phyloP scores from a whole-genome alignment of 2,329 filamentous ascomycete species.

The Trichocomaceae sp. region DNA sequence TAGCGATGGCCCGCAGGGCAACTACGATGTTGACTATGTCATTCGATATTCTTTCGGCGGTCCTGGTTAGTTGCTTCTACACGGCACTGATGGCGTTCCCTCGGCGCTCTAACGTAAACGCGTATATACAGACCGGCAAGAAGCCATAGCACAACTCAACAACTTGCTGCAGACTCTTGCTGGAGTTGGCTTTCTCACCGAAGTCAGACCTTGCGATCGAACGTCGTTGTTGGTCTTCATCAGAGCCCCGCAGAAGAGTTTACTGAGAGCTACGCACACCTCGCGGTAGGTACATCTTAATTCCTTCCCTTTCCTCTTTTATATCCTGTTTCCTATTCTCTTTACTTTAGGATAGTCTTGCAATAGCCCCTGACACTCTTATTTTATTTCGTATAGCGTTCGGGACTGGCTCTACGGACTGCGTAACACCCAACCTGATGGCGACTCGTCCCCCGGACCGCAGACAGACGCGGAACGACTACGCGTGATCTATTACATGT shows the following conservation, averaged over 20 bases:
- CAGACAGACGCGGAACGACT: constrained; percentile 84
- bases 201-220: constrained; percentile 74
- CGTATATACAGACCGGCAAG: constrained; percentile 50
- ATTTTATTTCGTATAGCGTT: constrained; percentile 50
- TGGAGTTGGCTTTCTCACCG: constrained; percentile 71
- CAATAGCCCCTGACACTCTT: not conserved
- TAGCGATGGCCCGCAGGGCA: constrained; percentile 36
- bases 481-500: constrained; percentile 77
- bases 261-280: constrained; percentile 77
- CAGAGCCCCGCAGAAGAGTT: constrained; percentile 67
- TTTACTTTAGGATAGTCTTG: not conserved
- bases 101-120: not conserved
- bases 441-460: constrained; percentile 66
- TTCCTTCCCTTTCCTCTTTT: not conserved
- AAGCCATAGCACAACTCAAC: constrained; percentile 69
- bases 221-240: constrained; percentile 77
- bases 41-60: constrained; percentile 69
- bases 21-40: constrained; percentile 80
- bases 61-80: constrained; percentile 48
- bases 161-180: constrained; percentile 71
- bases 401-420: constrained; percentile 95
- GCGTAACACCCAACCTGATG: constrained; percentile 67
- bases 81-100: not conserved
- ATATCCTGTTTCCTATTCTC: not conserved
- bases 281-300: constrained; percentile 49